Conservation (phyloP, 306 rosid species). For the Vachellia collinsii region DNA sequence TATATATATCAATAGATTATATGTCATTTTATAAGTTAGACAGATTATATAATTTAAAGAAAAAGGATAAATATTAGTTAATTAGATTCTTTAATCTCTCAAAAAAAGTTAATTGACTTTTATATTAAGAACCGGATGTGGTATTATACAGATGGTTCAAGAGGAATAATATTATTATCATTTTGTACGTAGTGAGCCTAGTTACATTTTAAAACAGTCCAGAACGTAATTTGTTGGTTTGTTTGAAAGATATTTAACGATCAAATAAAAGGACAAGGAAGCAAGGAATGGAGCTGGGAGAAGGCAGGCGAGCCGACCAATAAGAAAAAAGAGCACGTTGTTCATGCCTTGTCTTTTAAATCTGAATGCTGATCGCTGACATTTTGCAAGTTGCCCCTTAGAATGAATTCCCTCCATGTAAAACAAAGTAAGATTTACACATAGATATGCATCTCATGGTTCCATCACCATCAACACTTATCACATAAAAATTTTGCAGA, state of each 20-base stretch:
- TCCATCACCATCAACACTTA: background rate
- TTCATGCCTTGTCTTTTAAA: background rate
- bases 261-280: background rate
- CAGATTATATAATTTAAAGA: too few relatives aligned
- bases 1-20: too few relatives aligned
- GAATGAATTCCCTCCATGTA: background rate
- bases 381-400: background rate
- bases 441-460: background rate
- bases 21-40: too few relatives aligned
- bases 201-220: too few relatives aligned
- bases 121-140: too few relatives aligned
- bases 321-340: conserved; percentile 5
- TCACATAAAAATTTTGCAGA: background rate
- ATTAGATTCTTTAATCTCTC: too few relatives aligned
- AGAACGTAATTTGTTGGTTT: too few relatives aligned
- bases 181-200: too few relatives aligned
- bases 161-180: too few relatives aligned
- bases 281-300: background rate
- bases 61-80: too few relatives aligned
- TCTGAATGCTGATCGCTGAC: background rate
- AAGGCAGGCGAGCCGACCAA: background rate
- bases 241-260: background rate
- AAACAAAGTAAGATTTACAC: background rate
- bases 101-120: too few relatives aligned
- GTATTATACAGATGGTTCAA: too few relatives aligned